Evolutionary conservation across 768 basidiomycete genomes (phyloP), one percentile per base, ranked within the genome.

Genomic region (Leccinum pellstonianum): DNA sequence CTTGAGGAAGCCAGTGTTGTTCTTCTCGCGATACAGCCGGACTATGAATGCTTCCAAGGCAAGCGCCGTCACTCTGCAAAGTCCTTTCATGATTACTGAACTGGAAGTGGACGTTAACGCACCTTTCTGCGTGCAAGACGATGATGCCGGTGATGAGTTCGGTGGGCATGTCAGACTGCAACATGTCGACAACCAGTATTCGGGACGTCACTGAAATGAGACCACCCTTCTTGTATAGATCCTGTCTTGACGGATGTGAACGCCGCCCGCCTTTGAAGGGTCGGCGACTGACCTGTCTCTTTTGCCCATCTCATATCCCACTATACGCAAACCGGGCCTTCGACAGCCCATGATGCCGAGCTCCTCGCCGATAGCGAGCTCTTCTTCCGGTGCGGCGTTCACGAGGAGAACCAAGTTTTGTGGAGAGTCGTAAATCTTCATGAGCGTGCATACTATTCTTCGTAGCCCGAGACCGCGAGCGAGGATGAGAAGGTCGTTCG

Each of bases 171-270:
- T 92, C 90, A 25, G 83, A 81, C 70, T 89, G 89, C 31, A 99
- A 77, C 86, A 98, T 91, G 71, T 99, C 97, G 55, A 96, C 95
- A 21, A 96, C 90, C 14, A 98, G 78, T 64, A 99, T 98, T 19
- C 93, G 86, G 23, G 93, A 95, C 0, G 97, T 98, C 31, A 98
- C 88, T 6, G 92, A 92, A 52, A 98, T 81, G 1, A 98, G 78
- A 5, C 95, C 95, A 4, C 96, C 96, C 59, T 83, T 81, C 61
- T 88, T 88, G 77, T 98, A 98, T 56, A 98, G 73, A 43, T 84
- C 83, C 75, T 93, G 89, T 67, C 95, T 93, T 57, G 57, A 53
- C 53, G 38, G 12, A 54, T 14, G 49, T 72, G n/a, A 70, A 54
- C 52, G 41, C 23, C 27, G 14, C 25, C 21, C 31, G 54, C 43